These are phyloP conservation scores for Xylaria telfairii DNA, from an alignment of 495 filamentous ascomycete genomes.

Conservation along the genomic window DNA sequence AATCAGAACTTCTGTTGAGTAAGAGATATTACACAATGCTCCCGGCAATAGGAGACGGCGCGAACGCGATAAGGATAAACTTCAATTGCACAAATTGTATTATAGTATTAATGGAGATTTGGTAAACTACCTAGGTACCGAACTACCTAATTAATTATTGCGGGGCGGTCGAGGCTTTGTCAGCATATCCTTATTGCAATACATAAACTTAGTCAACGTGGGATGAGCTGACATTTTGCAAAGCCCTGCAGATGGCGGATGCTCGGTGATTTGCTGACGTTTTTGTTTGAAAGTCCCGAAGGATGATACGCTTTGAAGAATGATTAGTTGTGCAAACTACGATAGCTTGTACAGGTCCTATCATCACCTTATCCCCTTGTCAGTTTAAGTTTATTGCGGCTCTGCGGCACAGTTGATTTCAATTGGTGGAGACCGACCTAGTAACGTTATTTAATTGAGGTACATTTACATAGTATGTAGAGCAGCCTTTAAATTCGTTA, in stretches of 20 bases:
- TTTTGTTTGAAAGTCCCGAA: not conserved
- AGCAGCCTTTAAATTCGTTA: not conserved
- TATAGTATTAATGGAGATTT: no score
- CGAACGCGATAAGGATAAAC: not conserved
- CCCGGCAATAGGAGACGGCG: not conserved
- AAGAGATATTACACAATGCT: not conserved
- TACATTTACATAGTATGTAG: no score
- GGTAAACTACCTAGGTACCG: no score
- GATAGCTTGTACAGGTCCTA: not conserved
- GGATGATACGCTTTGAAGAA: not conserved
- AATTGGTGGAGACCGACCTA: not conserved
- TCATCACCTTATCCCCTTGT: not conserved
- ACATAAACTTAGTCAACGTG: conserved; percentile 1
- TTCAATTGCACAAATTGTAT: not conserved
- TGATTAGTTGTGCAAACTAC: not conserved
- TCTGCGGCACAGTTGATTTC: not conserved
- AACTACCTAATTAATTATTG: not conserved
- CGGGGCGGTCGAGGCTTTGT: not conserved
- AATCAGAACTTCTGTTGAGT: not conserved
- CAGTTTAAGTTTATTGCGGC: not conserved
- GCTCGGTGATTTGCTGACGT: not conserved
- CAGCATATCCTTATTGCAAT: not conserved
- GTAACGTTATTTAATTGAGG: no score
- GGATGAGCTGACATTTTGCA: not conserved
- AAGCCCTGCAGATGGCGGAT: not conserved